Conservation (phyloP, 1,139 yeast species). For the Spathaspora sp. region DNA sequence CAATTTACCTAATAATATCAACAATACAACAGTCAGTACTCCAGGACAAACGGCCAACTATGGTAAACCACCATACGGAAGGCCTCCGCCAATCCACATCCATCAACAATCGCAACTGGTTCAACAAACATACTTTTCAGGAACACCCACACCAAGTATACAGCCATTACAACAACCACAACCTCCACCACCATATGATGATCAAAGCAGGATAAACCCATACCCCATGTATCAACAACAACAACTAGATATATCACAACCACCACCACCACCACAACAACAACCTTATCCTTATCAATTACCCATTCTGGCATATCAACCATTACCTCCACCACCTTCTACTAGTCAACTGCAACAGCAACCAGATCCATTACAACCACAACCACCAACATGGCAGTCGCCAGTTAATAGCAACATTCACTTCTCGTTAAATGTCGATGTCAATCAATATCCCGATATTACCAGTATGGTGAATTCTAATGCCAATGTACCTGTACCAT, state of each 20-base stretch:
- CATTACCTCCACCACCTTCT: background rate
- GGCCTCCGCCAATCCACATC: background rate
- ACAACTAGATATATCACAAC: background rate
- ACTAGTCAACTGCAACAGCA: background rate
- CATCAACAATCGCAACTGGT: background rate
- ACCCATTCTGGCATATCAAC: background rate
- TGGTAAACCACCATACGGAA: background rate
- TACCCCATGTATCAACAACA: background rate
- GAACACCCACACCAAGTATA: background rate
- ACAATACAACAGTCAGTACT: background rate
- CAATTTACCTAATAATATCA: background rate
- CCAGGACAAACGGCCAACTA: background rate
- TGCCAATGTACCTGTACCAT: conserved; percentile 31
- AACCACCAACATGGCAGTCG: background rate
- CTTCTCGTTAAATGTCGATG: conserved; percentile 2
- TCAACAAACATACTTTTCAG: background rate
- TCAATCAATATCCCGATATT: conserved; percentile 36
- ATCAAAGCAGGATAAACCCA: background rate
- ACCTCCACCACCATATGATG: background rate
- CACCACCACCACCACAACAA: background rate
- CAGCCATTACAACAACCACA: background rate
- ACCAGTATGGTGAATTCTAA: conserved; percentile 43
- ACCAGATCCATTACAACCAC: background rate
- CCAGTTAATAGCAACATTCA: background rate
- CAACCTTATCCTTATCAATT: conserved; percentile 1